Evolutionary conservation across 2,329 filamentous ascomycete species (phyloP).

Genomic region (Hypoxylon sp.): DNA sequence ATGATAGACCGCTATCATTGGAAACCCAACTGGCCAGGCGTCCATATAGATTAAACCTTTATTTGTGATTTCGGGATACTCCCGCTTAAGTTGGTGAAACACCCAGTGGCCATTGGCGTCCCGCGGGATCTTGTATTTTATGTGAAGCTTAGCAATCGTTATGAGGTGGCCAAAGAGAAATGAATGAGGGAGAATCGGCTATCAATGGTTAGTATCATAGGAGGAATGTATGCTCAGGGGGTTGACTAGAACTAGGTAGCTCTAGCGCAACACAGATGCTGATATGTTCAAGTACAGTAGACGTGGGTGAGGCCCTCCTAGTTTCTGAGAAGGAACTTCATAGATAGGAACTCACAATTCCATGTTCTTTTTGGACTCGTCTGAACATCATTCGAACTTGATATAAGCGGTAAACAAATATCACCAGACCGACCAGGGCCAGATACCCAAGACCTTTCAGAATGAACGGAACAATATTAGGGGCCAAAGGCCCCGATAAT

Average conservation of each 20-base stretch:
- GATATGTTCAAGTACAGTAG: not conserved
- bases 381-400: conserved; percentile 50
- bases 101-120: conserved; percentile 50
- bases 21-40: conserved; percentile 56
- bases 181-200: conserved; percentile 56
- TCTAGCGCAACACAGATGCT: not conserved
- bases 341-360: conserved; percentile 47
- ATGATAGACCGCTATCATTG: conserved; percentile 57
- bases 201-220: conserved; percentile 26
- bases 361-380: conserved; percentile 47
- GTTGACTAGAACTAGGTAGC: not conserved
- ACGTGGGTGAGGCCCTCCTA: not conserved
- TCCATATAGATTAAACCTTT: conserved; percentile 57
- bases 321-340: not conserved
- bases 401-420: conserved; percentile 51
- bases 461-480: conserved; percentile 12
- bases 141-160: conserved; percentile 47
- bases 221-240: not conserved
- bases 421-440: conserved; percentile 34
- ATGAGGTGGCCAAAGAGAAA: conserved; percentile 55
- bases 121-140: conserved; percentile 50
- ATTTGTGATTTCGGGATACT: conserved; percentile 52
- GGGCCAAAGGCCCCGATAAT: conserved; percentile 19
- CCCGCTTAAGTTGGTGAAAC: conserved; percentile 46
- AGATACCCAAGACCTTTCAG: conserved; percentile 40